These are phyloP conservation scores for Carex cristatella DNA, from an alignment of 176 grass and related monocot species.

Conservation along the genomic window DNA sequence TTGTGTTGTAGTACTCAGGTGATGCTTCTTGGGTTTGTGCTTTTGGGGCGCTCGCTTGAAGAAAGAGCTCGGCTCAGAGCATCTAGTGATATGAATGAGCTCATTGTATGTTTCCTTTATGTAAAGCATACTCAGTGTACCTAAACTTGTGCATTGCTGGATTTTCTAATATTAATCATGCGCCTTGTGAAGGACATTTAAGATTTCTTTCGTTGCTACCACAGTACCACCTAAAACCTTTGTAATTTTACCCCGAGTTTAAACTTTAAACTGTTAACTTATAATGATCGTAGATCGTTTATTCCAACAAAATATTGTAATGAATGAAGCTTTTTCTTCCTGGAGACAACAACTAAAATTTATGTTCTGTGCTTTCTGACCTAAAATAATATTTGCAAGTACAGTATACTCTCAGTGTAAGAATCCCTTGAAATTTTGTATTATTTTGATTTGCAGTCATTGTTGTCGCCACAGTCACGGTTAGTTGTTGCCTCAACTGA, in stretches of 20 bases:
- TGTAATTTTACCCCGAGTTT: not conserved
- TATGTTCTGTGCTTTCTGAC: not conserved
- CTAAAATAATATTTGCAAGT: not conserved
- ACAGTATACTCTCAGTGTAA: not conserved
- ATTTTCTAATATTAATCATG: not conserved
- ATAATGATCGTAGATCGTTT: not conserved
- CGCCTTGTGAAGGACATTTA: not conserved
- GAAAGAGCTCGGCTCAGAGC: conserved; percentile 92
- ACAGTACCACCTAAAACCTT: not conserved
- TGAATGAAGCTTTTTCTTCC: not conserved
- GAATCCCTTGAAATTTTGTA: not conserved
- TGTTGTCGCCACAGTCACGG: conserved; percentile 80
- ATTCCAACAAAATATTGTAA: not conserved
- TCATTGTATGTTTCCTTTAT: conserved; percentile 61
- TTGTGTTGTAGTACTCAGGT: conserved; percentile 92
- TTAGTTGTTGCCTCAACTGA: conserved; percentile 63
- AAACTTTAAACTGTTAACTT: not conserved
- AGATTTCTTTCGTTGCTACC: not conserved
- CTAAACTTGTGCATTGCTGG: not conserved
- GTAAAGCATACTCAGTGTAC: not conserved
- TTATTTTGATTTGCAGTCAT: conserved; percentile 53
- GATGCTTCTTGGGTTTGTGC: conserved; percentile 99
- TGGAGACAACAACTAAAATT: not conserved
- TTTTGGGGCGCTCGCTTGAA: conserved; percentile 98
- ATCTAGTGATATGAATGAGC: conserved; percentile 97